Conservation (phyloP, 257 asterid species). For the Solanum boliviense region DNA sequence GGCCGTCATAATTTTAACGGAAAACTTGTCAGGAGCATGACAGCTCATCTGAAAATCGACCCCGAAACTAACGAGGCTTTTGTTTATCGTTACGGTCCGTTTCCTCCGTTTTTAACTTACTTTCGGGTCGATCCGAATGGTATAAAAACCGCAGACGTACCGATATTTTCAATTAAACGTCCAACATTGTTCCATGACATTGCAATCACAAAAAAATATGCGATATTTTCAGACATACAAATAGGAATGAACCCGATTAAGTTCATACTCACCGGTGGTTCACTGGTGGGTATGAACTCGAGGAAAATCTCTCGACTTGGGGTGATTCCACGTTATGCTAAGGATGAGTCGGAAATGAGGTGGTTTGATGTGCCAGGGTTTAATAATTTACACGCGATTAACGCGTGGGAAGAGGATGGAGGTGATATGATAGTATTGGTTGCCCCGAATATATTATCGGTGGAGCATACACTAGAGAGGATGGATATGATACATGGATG, state of each 20-base stretch:
- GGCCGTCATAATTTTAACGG: conserved; percentile 55
- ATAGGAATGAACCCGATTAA: conserved; percentile 45
- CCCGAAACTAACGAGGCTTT: conserved; percentile 39
- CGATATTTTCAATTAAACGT: conserved; percentile 52
- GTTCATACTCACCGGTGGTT: conserved; percentile 31
- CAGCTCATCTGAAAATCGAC: conserved; percentile 77
- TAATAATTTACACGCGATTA: conserved; percentile 38
- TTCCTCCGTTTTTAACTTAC: conserved; percentile 51
- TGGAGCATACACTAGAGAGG: conserved; percentile 52
- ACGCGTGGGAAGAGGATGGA: conserved; percentile 71
- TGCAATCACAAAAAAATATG: conserved; percentile 54
- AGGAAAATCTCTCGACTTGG: conserved; percentile 56
- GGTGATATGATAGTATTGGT: conserved; percentile 46
- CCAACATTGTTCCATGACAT: conserved; percentile 66
- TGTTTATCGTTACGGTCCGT: conserved; percentile 54
- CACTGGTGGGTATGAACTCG: conserved; percentile 36
- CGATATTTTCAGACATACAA: conserved; percentile 52
- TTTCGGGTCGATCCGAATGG: conserved; percentile 44
- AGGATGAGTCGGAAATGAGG: conserved; percentile 47
- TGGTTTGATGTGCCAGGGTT: conserved; percentile 56
- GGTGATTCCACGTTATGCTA: conserved; percentile 46
- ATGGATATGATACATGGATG: conserved; percentile 67
- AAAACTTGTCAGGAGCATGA: conserved; percentile 39
- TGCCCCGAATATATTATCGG: conserved; percentile 49
- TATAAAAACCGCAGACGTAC: conserved; percentile 43